phyloP scores from a whole-genome alignment of 2,329 filamentous ascomycete species.

The Xylaria sp. region DNA sequence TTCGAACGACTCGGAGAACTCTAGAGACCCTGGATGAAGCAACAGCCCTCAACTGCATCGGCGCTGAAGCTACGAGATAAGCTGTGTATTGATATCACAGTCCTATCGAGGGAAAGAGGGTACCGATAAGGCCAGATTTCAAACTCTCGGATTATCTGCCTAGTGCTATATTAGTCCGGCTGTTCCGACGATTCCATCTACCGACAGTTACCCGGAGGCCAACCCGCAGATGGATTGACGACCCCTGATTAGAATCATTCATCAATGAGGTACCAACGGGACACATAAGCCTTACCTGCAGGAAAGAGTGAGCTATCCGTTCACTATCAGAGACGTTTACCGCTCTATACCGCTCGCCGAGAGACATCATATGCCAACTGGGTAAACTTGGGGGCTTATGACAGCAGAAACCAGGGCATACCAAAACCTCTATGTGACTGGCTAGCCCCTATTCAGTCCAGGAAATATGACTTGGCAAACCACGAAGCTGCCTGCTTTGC shows the following conservation, averaged over 20 bases:
- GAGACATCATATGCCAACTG: not conserved
- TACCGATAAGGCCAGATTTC: too few species aligned
- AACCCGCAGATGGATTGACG: not conserved
- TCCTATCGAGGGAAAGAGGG: not conserved
- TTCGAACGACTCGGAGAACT: not conserved
- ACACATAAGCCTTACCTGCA: not conserved
- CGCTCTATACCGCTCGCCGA: not conserved
- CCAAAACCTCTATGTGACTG: too few species aligned
- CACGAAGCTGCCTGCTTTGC: too few species aligned
- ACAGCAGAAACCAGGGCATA: too few species aligned
- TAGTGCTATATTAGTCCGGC: not conserved
- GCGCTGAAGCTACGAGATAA: not conserved
- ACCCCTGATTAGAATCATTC: not conserved
- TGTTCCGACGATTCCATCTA: not conserved
- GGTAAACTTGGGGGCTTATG: too few species aligned
- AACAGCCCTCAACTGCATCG: not conserved
- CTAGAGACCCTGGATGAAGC: constrained; percentile 17
- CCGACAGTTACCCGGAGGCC: not conserved
- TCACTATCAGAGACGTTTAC: not conserved
- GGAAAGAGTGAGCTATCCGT: not conserved
- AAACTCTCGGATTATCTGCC: not conserved
- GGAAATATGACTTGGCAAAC: too few species aligned
- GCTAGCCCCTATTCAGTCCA: too few species aligned
- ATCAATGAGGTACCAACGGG: not conserved
- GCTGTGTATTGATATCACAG: not conserved